Percentiles rank a stretch among this genome's conserved stretches.
phyloP scores from a whole-genome alignment of 2,329 filamentous ascomycete genomes.

The Emergomyces orientalis region DNA sequence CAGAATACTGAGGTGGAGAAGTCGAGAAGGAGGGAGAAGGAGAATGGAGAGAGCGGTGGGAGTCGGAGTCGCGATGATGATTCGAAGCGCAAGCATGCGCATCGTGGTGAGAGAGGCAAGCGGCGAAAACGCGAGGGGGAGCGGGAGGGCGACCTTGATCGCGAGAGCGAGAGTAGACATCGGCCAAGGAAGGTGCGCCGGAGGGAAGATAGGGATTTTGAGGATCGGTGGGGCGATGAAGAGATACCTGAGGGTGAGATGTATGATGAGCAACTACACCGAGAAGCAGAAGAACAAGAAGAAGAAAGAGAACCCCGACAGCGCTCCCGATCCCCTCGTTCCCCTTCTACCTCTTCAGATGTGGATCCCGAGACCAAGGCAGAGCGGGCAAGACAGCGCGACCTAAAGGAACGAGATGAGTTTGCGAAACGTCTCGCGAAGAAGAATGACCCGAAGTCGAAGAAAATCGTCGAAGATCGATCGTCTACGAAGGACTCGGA shows the following conservation, averaged over 20 bases:
- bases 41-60: constrained; percentile 19
- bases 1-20: constrained; percentile 25
- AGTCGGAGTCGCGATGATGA: constrained; percentile 14
- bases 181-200: constrained; percentile 45
- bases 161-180: constrained; percentile 32
- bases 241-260: constrained; percentile 38
- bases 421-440: constrained; percentile 67
- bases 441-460: constrained; percentile 61
- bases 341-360: constrained; percentile 36
- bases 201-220: constrained; percentile 49
- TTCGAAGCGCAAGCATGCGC: not conserved
- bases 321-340: constrained; percentile 18
- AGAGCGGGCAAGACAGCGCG: constrained; percentile 52
- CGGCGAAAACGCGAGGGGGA: constrained; percentile 31
- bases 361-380: constrained; percentile 52
- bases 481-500: constrained; percentile 48
- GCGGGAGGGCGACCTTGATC: constrained; percentile 30
- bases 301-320: not conserved
- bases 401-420: constrained; percentile 66
- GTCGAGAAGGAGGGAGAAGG: constrained; percentile 29
- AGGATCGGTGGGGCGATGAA: constrained; percentile 76
- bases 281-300: constrained; percentile 10
- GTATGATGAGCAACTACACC: constrained; percentile 39
- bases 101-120: constrained; percentile 27
- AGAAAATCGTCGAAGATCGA: constrained; percentile 56